These are phyloP conservation scores for Cercophora newfieldiana DNA, from an alignment of 495 filamentous ascomycete genomes.

Conservation along the genomic window DNA sequence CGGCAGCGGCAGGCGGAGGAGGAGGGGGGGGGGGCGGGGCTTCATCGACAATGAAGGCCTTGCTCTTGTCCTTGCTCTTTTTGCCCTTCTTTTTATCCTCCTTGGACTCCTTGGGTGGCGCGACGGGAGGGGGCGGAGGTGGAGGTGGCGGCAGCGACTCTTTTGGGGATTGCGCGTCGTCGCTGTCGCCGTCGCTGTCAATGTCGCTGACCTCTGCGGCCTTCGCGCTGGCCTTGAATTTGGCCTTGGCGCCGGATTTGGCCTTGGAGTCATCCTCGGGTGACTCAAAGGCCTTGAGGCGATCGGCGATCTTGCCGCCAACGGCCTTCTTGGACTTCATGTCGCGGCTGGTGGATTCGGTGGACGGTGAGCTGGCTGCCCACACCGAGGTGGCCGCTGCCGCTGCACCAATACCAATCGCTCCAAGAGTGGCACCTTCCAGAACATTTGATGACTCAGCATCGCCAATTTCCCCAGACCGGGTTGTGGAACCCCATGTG, in stretches of 20 bases:
- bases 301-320: conserved; percentile 52
- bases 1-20: conserved; percentile 22
- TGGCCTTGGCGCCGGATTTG: conserved; percentile 18
- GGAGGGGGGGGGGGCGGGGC: conserved; percentile 17
- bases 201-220: conserved; percentile 28
- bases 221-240: background rate
- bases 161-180: conserved; percentile 14
- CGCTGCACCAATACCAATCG: conserved; percentile 16
- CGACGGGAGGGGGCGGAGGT: conserved; percentile 22
- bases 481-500: conserved; percentile 16
- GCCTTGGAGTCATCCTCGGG: conserved; percentile 41
- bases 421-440: conserved; percentile 33
- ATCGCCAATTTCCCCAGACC: conserved; percentile 33
- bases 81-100: conserved; percentile 32
- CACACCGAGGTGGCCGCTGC: conserved; percentile 31
- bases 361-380: conserved; percentile 38
- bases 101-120: conserved; percentile 21
- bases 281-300: conserved; percentile 54
- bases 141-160: conserved; percentile 18
- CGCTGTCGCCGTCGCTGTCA: conserved; percentile 38
- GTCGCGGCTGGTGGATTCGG: conserved; percentile 34
- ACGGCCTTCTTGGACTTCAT: conserved; percentile 46
- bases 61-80: conserved; percentile 28
- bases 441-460: conserved; percentile 46
- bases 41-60: conserved; percentile 19